Conservation (phyloP, 176 grass and related monocot genomes). For the Cenchrus purpureus region DNA sequence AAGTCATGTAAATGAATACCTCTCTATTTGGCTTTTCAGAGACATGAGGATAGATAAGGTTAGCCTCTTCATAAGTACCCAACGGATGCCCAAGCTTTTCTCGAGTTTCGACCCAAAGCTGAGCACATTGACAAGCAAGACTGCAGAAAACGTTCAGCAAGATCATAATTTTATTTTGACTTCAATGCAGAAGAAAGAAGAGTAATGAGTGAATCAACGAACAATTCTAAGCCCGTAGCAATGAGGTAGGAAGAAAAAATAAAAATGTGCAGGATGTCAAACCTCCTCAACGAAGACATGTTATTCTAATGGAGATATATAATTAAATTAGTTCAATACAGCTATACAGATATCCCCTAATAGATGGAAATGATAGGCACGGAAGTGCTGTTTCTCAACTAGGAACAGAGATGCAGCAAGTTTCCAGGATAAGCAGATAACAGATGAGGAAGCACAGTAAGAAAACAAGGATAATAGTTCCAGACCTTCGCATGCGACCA, state of each 20-base stretch:
- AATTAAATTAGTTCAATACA: neutral
- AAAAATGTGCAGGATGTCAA: slow-evolving; percentile 9
- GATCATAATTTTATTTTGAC: slow-evolving; percentile 15
- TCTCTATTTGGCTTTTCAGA: slow-evolving; percentile 51
- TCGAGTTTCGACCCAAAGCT: slow-evolving; percentile 89
- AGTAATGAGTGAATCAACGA: slow-evolving; percentile 11
- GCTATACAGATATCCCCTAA: neutral
- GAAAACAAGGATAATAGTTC: slow-evolving; percentile 34
- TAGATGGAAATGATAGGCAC: neutral
- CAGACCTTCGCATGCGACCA: slow-evolving; percentile 90
- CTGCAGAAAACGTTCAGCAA: slow-evolving; percentile 44
- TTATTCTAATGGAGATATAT: neutral
- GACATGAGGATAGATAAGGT: slow-evolving; percentile 53
- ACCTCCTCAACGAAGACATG: slow-evolving; percentile 18
- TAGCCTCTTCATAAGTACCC: slow-evolving; percentile 63
- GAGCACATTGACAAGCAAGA: slow-evolving; percentile 93
- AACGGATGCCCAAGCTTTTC: slow-evolving; percentile 85
- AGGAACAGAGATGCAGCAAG: neutral
- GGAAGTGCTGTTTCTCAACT: slow-evolving; percentile 26
- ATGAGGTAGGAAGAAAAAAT: neutral
- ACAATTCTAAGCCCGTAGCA: neutral
- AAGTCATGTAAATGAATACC: slow-evolving; percentile 51
- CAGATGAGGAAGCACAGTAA: slow-evolving; percentile 17
- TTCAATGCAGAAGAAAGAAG: slow-evolving; percentile 2
- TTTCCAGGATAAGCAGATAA: slow-evolving; percentile 19